phyloP scores from a whole-genome alignment of 2,329 filamentous ascomycete species.

The Fusarium chlamydosporum region DNA sequence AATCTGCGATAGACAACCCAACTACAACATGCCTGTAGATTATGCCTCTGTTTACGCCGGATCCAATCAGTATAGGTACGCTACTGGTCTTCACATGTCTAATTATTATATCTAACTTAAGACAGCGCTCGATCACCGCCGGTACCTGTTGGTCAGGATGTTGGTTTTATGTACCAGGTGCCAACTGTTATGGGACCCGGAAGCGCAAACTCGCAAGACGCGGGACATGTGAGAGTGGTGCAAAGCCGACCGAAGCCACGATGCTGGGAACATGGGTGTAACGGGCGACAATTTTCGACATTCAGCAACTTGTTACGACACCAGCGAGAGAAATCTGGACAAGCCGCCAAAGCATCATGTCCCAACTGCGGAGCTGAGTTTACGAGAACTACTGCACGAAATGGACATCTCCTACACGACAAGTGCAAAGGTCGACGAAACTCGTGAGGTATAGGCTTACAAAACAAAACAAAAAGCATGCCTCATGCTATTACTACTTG shows the following conservation, averaged over 20 bases:
- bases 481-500: constrained; percentile 36
- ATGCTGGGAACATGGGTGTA: constrained; percentile 98
- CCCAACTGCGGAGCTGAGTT: constrained; percentile 95
- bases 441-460: constrained; percentile 39
- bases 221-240: constrained; percentile 74
- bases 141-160: constrained; percentile 57
- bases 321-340: constrained; percentile 93
- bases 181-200: constrained; percentile 57
- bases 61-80: constrained; percentile 59
- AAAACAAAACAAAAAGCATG: constrained; percentile 15
- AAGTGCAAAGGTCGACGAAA: constrained; percentile 82
- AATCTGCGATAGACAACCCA: constrained; percentile 50
- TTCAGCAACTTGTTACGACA: constrained; percentile 95
- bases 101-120: constrained; percentile 37
- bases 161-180: constrained; percentile 61
- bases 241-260: constrained; percentile 90
- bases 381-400: constrained; percentile 87
- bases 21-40: constrained; percentile 62
- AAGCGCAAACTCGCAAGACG: constrained; percentile 55
- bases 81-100: constrained; percentile 23
- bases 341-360: constrained; percentile 88
- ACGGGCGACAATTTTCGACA: constrained; percentile 93
- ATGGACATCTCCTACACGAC: constrained; percentile 87
- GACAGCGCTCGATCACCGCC: constrained; percentile 58
- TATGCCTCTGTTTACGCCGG: constrained; percentile 58